Evolutionary conservation across 306 rosid species (phyloP), one percentile per base, ranked within the genome.

Genomic region (Ochetophila trinervis): DNA sequence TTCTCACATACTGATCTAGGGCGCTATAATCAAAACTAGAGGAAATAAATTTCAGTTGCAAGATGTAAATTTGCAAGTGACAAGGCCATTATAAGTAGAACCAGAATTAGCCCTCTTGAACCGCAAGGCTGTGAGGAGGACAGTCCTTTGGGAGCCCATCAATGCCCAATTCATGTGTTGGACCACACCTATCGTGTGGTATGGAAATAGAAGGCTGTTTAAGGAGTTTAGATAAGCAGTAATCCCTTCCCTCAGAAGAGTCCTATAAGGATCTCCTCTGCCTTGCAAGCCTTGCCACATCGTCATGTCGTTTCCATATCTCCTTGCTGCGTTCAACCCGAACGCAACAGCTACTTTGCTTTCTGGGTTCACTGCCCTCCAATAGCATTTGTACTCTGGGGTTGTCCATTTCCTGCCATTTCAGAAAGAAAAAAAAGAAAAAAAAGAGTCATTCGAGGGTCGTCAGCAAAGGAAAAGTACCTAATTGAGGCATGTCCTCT

Each of bases 21-120:
- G 32, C 4, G 32, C 4, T 4, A 27, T 27, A 27, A 27, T 27
- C 32, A 27, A n/a, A 1, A 40, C 12, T 40, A 9, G 2, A 40
- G 17, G 19, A 8, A 7, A 62, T 16, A 6, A 23, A 57, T 53
- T 72, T 53, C 68, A 76, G 71, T 80, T 82, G 93, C 91, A 86
- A 37, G 84, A 48, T 60, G 87, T 78, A 83, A 89, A 89, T 48
- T 78, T 87, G 92, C 98, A 91, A 53, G 83, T 67, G 69, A 85
- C 82, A 70, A 37, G 75, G 18, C 82, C 87, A 56, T 74, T 27
- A 27, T 2, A 27, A 27, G 32, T 27, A 27, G 32, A 50, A 21
- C 97, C 97, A 8, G 90, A 85, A 60, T 91, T 91, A 30, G 90
- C 91, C 62, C 85, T 82, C 74, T 57, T 84, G 80, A 91, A 88